Conservation (phyloP, 768 basidiomycete species). For the Podaxis carcinomalis region DNA sequence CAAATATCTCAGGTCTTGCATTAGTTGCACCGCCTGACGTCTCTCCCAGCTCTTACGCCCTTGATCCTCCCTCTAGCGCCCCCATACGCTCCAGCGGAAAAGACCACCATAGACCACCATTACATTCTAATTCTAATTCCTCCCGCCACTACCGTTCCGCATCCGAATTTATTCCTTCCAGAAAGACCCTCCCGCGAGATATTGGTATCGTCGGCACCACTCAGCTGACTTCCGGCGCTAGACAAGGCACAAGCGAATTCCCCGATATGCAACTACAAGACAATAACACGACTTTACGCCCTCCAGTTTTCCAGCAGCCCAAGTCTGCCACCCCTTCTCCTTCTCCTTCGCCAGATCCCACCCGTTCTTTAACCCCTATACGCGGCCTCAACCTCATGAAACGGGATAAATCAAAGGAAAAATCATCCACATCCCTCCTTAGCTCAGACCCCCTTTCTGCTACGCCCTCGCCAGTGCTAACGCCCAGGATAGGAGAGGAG, state of each 20-base stretch:
- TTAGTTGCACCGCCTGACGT: conserved; percentile 74
- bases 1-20: conserved; percentile 48
- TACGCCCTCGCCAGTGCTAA: conserved; percentile 30
- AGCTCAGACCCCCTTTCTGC: conserved; percentile 13
- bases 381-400: conserved; percentile 8
- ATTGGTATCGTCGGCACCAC: conserved; percentile 48
- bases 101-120: neutral
- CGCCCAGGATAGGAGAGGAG: conserved; percentile 58
- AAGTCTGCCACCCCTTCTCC: conserved; percentile 19
- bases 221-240: conserved; percentile 12
- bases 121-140: neutral
- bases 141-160: conserved; percentile 39
- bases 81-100: conserved; percentile 24
- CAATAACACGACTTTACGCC: conserved; percentile 23
- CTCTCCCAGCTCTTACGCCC: conserved; percentile 45
- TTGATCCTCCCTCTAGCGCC: conserved; percentile 48
- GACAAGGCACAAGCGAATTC: conserved; percentile 13
- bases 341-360: conserved; percentile 19
- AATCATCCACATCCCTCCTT: conserved; percentile 18
- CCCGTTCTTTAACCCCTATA: conserved; percentile 12
- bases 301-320: conserved; percentile 28
- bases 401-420: conserved; percentile 6
- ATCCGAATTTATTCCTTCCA: conserved; percentile 37
- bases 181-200: conserved; percentile 29
- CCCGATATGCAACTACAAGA: conserved; percentile 19